Percentiles rank a stretch among this genome's conserved stretches.
phyloP scores from a whole-genome alignment of 2,329 filamentous ascomycete genomes.

The Hirsutella rhossiliensis region DNA sequence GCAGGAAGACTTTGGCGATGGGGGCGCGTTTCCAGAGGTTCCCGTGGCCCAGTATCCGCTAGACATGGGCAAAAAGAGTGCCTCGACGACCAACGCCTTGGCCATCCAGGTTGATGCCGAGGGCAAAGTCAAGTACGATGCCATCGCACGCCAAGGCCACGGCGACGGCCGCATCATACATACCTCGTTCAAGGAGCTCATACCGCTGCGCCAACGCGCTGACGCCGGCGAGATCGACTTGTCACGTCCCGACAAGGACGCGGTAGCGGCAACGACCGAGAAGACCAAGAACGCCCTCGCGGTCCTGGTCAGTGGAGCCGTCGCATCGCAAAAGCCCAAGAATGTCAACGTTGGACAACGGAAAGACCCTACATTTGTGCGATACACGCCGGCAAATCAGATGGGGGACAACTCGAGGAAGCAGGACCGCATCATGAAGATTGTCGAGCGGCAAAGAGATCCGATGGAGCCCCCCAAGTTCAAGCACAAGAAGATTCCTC shows the following conservation, averaged over 20 bases:
- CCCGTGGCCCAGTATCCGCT: slow-evolving; percentile 90
- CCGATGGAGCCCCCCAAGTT: slow-evolving; percentile 97
- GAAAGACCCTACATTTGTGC: slow-evolving; percentile 83
- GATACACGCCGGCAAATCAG: slow-evolving; percentile 91
- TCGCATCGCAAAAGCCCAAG: slow-evolving; percentile 90
- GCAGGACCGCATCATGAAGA: slow-evolving; percentile 96
- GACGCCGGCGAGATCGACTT: slow-evolving; percentile 87
- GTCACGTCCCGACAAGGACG: slow-evolving; percentile 71
- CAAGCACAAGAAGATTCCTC: slow-evolving; percentile 96
- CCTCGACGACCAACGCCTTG: slow-evolving; percentile 69
- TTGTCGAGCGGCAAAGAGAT: slow-evolving; percentile 85
- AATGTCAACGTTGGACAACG: slow-evolving; percentile 73
- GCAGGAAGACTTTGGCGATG: slow-evolving; percentile 89
- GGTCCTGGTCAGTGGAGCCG: slow-evolving; percentile 69
- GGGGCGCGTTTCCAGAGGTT: slow-evolving; percentile 90
- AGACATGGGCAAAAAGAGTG: slow-evolving; percentile 79
- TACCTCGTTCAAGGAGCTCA: slow-evolving; percentile 92
- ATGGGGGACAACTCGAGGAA: slow-evolving; percentile 84
- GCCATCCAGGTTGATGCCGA: slow-evolving; percentile 85
- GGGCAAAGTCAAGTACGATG: slow-evolving; percentile 93
- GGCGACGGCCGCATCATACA: slow-evolving; percentile 76
- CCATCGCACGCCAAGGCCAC: slow-evolving; percentile 84
- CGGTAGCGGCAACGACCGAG: slow-evolving; percentile 74
- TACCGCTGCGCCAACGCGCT: slow-evolving; percentile 83
- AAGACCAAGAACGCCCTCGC: slow-evolving; percentile 80